Percentiles rank a stretch among this genome's conserved stretches.
Conservation (phyloP, 371 early-diverging fungal genomes). For the Apophysomyces sp. region DNA sequence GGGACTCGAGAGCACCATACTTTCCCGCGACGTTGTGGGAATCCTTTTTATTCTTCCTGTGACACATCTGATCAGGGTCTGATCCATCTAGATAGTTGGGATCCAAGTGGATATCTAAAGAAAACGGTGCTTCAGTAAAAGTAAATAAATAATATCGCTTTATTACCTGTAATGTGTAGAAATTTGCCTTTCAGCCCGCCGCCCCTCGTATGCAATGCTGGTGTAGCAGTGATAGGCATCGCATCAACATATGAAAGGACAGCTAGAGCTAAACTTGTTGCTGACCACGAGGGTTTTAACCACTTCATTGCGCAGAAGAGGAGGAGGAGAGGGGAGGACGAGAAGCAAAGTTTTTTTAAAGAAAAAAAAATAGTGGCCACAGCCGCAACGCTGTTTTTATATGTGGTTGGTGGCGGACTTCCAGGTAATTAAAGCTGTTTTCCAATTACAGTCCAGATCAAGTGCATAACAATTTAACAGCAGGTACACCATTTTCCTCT, state of each 20-base stretch:
- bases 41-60: background rate
- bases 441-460: too few species aligned
- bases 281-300: background rate
- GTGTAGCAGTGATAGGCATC: background rate
- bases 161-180: background rate
- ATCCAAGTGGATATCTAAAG: slow-evolving; percentile 35
- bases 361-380: too few species aligned
- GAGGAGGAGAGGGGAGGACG: background rate
- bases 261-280: background rate
- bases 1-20: slow-evolving; percentile 36
- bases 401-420: too few species aligned
- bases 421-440: too few species aligned
- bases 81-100: slow-evolving; percentile 18
- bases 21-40: slow-evolving; percentile 17
- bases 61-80: slow-evolving; percentile 22
- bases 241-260: background rate
- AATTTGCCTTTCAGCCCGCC: background rate
- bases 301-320: background rate
- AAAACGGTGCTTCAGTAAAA: background rate
- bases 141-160: background rate
- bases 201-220: background rate
- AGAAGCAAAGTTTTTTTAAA: too few species aligned
- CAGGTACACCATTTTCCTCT: too few species aligned
- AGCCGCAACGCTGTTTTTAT: too few species aligned
- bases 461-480: too few species aligned